phyloP scores from a whole-genome alignment of 768 basidiomycete genomes.

The Rhodotorula graminis region DNA sequence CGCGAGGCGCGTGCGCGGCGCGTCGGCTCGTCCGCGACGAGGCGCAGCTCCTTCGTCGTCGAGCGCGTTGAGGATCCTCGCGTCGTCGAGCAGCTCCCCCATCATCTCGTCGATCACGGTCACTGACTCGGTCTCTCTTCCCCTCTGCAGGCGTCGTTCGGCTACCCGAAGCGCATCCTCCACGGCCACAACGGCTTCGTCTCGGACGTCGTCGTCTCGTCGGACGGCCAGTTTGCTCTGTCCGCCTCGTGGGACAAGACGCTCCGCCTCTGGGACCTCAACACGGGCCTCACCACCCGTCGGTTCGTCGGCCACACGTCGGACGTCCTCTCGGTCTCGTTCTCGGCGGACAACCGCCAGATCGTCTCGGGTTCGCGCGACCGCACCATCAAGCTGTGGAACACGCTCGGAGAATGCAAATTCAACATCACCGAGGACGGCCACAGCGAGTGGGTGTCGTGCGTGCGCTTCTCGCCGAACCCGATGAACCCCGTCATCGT shows the following conservation, averaged over 20 bases:
- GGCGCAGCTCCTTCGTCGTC: no score
- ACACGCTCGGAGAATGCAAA: constrained; percentile 99
- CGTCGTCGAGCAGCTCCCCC: no score
- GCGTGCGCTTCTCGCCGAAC: constrained; percentile 98
- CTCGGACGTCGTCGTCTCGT: constrained; percentile 39
- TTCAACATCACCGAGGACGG: constrained; percentile 99
- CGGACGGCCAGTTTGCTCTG: constrained; percentile 98
- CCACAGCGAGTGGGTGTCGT: constrained; percentile 98
- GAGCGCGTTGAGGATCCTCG: no score
- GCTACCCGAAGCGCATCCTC: constrained; percentile 94
- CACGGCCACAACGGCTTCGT: constrained; percentile 75
- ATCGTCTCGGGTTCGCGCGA: constrained; percentile 98
- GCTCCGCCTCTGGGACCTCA: constrained; percentile 97
- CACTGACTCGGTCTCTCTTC: background rate
- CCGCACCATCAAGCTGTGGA: constrained; percentile 98
- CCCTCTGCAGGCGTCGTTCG: constrained; percentile 66
- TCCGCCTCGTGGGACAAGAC: constrained; percentile 99
- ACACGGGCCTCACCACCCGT: constrained; percentile 91
- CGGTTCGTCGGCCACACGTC: constrained; percentile 97
- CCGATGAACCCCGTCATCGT: constrained; percentile 96
- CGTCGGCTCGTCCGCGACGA: no score
- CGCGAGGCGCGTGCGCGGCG: no score
- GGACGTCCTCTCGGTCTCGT: constrained; percentile 97
- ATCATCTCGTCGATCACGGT: background rate
- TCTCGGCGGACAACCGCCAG: constrained; percentile 99